Conservation (phyloP, 257 asterid species). For the Solanum clarkiae region DNA sequence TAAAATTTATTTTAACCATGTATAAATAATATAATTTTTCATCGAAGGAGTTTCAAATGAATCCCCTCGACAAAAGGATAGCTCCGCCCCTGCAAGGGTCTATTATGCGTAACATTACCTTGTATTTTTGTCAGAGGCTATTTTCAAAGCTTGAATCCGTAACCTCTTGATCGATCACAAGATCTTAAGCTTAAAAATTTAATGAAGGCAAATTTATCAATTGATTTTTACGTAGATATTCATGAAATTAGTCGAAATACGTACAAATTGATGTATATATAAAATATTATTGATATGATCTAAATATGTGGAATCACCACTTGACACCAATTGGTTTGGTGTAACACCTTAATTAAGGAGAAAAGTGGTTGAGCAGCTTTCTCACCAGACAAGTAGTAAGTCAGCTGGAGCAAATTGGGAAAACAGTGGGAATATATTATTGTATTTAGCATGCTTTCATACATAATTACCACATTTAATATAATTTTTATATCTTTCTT, state of each 20-base stretch:
- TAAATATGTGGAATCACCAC: not conserved
- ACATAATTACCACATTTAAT: not conserved
- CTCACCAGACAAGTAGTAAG: constrained; percentile 1
- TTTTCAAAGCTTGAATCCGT: too few relatives aligned
- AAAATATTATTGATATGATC: not conserved
- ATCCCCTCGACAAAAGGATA: too few relatives aligned
- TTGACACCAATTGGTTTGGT: constrained; percentile 3
- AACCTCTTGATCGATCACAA: not conserved
- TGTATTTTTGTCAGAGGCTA: too few relatives aligned
- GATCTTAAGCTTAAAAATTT: not conserved
- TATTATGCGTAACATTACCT: too few relatives aligned
- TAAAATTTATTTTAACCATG: too few relatives aligned
- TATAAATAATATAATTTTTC: too few relatives aligned
- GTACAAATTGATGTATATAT: too few relatives aligned
- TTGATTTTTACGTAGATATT: not conserved
- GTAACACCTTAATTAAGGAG: constrained; percentile 2
- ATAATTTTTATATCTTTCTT: not conserved
- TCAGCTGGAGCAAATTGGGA: not conserved
- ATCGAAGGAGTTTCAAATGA: too few relatives aligned
- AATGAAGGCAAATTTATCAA: not conserved
- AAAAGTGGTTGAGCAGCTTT: constrained; percentile 4
- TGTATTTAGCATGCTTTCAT: not conserved
- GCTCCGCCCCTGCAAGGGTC: too few relatives aligned
- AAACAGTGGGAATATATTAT: not conserved
- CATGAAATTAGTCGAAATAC: not conserved